Evolutionary conservation across 805 yeast species (phyloP).

Genomic region (Yamadazyma nakazawae): DNA sequence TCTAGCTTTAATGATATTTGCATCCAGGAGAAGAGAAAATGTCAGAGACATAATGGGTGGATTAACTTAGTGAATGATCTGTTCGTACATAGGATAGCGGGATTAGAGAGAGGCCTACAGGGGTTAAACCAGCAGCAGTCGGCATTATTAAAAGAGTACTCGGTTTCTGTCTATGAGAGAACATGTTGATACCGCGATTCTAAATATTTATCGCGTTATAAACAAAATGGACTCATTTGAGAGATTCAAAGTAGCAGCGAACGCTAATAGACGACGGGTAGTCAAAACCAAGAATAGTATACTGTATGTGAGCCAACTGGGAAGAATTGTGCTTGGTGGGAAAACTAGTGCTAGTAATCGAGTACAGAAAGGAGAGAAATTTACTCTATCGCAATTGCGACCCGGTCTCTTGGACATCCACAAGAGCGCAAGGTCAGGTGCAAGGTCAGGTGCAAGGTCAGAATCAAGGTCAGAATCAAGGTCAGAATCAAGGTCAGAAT

Average conservation of each 20-base stretch:
- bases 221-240: slow-evolving; percentile 12
- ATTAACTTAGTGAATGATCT: slow-evolving; percentile 35
- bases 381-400: background rate
- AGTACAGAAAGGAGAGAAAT: background rate
- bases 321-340: background rate
- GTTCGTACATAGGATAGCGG: slow-evolving; percentile 24
- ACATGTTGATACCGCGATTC: background rate
- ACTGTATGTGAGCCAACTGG: background rate
- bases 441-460: background rate
- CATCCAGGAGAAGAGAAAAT: slow-evolving; percentile 51
- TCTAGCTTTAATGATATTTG: slow-evolving; percentile 27
- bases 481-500: background rate
- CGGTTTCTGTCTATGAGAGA: slow-evolving; percentile 27
- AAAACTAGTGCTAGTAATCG: background rate
- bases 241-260: slow-evolving; percentile 7
- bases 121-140: slow-evolving; percentile 25
- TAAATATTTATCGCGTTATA: background rate
- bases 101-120: slow-evolving; percentile 32
- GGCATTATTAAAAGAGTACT: slow-evolving; percentile 32
- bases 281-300: background rate
- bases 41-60: slow-evolving; percentile 56
- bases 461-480: background rate
- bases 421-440: background rate
- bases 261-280: slow-evolving; percentile 6
- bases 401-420: background rate